A percentile compares a stretch with the other conserved stretches of the same genome.
These are phyloP conservation scores for Nannochloris sp. DNA, from an alignment of 139 green algal species.

Conservation along the genomic window DNA sequence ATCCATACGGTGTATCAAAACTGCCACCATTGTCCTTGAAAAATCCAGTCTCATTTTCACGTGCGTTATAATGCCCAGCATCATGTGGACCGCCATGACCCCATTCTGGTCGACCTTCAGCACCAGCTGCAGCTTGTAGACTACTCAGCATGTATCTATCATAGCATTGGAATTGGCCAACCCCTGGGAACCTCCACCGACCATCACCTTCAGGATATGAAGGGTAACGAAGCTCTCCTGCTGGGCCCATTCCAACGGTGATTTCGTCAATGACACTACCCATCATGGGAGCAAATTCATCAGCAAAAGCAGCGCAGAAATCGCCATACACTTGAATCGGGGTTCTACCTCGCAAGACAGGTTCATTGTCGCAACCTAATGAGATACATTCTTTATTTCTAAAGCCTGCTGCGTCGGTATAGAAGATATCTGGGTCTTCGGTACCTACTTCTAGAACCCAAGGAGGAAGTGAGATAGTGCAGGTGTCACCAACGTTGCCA, in stretches of 20 bases:
- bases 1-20: constrained; percentile 84
- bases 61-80: constrained; percentile 87
- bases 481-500: constrained; percentile 88
- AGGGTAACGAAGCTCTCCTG: constrained; percentile 97
- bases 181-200: constrained; percentile 91
- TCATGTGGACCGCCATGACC: constrained; percentile 84
- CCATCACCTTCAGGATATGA: constrained; percentile 92
- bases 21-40: constrained; percentile 74
- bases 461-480: constrained; percentile 83
- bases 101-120: constrained; percentile 78
- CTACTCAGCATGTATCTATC: constrained; percentile 92
- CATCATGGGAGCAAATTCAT: constrained; percentile 61
- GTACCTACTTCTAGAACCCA: constrained; percentile 91
- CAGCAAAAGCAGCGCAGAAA: constrained; percentile 85
- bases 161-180: constrained; percentile 99
- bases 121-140: constrained; percentile 54
- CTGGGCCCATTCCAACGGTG: constrained; percentile 90
- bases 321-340: constrained; percentile 87
- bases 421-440: constrained; percentile 89
- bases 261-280: constrained; percentile 81
- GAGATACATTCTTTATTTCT: constrained; percentile 93
- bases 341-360: constrained; percentile 70
- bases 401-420: constrained; percentile 79
- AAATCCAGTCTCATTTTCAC: constrained; percentile 84
- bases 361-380: constrained; percentile 79